Conservation (phyloP, 352 stramenopile genomes). For the Ophiocytium majus region DNA sequence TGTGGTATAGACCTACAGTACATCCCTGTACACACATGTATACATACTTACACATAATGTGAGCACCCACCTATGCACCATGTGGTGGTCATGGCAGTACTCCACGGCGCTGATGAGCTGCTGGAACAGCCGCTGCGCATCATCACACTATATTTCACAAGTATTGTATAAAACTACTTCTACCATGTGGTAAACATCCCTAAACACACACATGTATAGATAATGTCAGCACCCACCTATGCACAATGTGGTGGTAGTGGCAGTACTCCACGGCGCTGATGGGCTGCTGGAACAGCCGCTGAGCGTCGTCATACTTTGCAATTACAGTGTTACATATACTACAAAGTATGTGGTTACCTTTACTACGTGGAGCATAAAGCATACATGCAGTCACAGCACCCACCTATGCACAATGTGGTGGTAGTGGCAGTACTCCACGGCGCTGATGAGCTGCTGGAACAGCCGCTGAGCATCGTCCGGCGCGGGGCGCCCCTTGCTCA, state of each 20-base stretch:
- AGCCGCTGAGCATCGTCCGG: conserved; percentile 96
- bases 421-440: conserved; percentile 99
- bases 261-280: conserved; percentile 98
- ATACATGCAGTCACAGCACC: conserved; percentile 79
- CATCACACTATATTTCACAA: conserved; percentile 69
- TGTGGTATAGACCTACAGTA: too few species aligned
- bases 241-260: conserved; percentile 98
- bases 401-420: conserved; percentile 99
- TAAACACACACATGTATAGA: background rate
- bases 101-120: conserved; percentile 94
- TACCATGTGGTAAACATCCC: conserved; percentile 93
- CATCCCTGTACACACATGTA: too few species aligned
- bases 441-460: conserved; percentile 96
- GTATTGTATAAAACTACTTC: conserved; percentile 61
- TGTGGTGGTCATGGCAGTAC: conserved; percentile 98
- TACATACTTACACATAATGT: conserved; percentile 76
- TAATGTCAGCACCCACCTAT: too few species aligned
- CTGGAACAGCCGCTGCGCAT: conserved; percentile 98
- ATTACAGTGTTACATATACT: background rate
- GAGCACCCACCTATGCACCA: too few species aligned
- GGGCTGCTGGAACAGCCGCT: conserved; percentile 98
- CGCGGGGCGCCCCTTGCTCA: conserved; percentile 89
- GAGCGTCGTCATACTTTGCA: conserved; percentile 87
- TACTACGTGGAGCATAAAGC: conserved; percentile 95
- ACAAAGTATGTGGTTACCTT: background rate